Percentiles rank a stretch among this genome's conserved stretches.
These are phyloP conservation scores for Leishmania mexicana DNA, from an alignment of 208 protist genomes.

Conservation along the genomic window DNA sequence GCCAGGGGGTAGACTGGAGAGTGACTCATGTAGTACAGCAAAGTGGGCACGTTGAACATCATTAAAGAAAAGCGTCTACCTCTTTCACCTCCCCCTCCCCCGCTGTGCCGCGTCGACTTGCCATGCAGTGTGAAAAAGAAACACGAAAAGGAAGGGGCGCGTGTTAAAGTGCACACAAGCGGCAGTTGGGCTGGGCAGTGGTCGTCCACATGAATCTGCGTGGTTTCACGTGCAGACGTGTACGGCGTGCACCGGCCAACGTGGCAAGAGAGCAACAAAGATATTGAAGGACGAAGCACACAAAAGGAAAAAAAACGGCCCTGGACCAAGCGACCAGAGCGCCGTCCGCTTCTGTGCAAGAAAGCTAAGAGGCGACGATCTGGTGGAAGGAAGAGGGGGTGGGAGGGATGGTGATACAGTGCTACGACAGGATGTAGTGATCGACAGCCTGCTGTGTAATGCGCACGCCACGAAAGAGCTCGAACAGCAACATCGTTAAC, in stretches of 20 bases:
- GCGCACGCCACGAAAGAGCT: constrained; percentile 32
- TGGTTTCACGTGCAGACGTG: not conserved
- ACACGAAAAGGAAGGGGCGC: constrained; percentile 20
- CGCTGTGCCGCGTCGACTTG: not conserved
- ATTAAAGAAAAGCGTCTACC: not conserved
- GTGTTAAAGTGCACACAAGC: not conserved
- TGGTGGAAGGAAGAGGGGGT: not conserved
- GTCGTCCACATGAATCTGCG: not conserved
- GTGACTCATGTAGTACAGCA: not conserved
- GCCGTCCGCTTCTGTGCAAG: not conserved
- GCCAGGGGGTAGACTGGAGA: not conserved
- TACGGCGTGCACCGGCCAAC: not conserved
- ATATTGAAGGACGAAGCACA: not conserved
- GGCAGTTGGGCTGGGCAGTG: not conserved
- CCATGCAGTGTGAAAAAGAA: not conserved
- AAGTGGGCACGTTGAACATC: not conserved
- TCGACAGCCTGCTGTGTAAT: constrained; percentile 42
- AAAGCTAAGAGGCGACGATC: not conserved
- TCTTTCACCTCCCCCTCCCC: not conserved
- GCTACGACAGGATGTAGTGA: constrained; percentile 40
- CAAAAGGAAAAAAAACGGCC: not conserved
- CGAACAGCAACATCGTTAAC: constrained; percentile 34
- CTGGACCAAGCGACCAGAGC: not conserved
- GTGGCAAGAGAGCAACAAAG: not conserved
- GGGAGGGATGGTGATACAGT: not conserved